phyloP scores from a whole-genome alignment of 495 filamentous ascomycete genomes.

The Filosporella fistucella region DNA sequence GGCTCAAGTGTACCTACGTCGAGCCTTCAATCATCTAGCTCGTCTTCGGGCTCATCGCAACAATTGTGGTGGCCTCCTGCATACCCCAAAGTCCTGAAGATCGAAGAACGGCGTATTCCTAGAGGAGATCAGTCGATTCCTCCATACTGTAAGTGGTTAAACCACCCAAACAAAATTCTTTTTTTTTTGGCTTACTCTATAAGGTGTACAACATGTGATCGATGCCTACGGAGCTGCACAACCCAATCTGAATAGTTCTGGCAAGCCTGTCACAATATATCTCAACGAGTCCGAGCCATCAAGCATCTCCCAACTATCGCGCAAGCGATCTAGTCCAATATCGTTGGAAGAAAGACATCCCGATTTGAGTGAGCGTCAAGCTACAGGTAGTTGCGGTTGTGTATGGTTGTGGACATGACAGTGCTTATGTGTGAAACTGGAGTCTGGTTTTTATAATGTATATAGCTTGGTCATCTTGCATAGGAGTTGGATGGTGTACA shows the following conservation, averaged over 20 bases:
- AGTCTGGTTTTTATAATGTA: neutral
- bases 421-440: neutral
- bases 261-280: slow-evolving; percentile 44
- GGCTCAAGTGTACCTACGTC: slow-evolving; percentile 15
- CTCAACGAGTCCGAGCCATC: slow-evolving; percentile 55
- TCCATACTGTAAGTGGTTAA: slow-evolving; percentile 23
- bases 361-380: slow-evolving; percentile 1
- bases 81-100: slow-evolving; percentile 73
- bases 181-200: slow-evolving; percentile 11
- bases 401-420: slow-evolving; percentile 10
- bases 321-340: neutral
- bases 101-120: slow-evolving; percentile 69
- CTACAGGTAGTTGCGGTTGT: slow-evolving; percentile 5
- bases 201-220: slow-evolving; percentile 62
- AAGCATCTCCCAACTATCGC: neutral
- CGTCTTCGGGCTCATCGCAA: neutral
- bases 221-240: slow-evolving; percentile 40
- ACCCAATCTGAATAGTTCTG: slow-evolving; percentile 33
- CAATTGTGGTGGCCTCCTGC: slow-evolving; percentile 5
- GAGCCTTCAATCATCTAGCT: slow-evolving; percentile 1
- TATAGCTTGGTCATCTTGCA: neutral
- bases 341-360: neutral
- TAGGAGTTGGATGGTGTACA: neutral
- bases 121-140: slow-evolving; percentile 10
- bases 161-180: neutral